These are phyloP conservation scores for Claviceps sp. DNA, from an alignment of 2,329 filamentous ascomycete species.

Conservation along the genomic window DNA sequence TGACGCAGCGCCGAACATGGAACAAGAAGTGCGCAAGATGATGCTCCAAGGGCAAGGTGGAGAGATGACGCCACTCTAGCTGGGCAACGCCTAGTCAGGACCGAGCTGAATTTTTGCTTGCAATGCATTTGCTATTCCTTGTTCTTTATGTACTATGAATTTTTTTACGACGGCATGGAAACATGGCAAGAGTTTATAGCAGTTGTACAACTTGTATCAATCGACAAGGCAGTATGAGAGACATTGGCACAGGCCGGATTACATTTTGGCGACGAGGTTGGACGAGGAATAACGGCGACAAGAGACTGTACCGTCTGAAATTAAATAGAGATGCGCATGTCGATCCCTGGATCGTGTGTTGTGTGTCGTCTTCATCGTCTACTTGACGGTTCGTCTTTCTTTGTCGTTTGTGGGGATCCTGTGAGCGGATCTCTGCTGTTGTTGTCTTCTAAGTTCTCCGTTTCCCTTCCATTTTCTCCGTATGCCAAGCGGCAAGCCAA, in stretches of 20 bases:
- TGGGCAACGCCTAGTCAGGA: not conserved
- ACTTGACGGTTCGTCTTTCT: no score
- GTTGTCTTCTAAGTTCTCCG: no score
- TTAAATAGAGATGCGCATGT: no score
- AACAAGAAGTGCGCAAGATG: constrained; percentile 32
- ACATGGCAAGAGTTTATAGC: not conserved
- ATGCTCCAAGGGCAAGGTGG: constrained; percentile 19
- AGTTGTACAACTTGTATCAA: not conserved
- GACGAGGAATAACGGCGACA: not conserved
- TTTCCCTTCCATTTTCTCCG: no score
- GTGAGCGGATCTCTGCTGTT: no score
- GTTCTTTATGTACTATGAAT: not conserved
- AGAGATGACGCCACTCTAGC: constrained; percentile 26
- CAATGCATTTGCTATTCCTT: not conserved
- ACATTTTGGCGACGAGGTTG: not conserved
- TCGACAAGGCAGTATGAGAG: not conserved
- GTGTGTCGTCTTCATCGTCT: no score
- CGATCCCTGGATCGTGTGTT: no score
- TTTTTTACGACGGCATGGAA: not conserved
- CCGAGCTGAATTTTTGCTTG: not conserved
- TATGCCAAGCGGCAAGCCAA: no score
- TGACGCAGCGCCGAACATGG: constrained; percentile 23
- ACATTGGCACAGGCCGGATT: not conserved
- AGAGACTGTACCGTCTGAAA: not conserved
- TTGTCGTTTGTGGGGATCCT: no score